Evolutionary conservation across 177 flowering plant genomes (phyloP), one percentile per base, ranked within the genome.

Genomic region (Tripterygium wilfordii): DNA sequence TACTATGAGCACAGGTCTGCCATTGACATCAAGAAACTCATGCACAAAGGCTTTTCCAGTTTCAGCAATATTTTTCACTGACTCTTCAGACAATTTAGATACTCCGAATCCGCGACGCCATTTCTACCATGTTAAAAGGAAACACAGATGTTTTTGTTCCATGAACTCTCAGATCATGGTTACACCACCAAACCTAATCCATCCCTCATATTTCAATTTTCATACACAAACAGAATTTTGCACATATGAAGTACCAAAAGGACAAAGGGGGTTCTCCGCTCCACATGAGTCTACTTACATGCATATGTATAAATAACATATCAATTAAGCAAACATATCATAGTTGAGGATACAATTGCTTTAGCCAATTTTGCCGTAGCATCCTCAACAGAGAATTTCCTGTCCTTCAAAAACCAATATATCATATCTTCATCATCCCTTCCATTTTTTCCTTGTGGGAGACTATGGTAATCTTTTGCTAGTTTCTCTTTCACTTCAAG

Each of bases 391-490:
- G 75, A 74, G 54, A 77, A 92, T 50, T 65, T 82, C 24, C 96
- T 67, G 65, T 92, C 98, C 66, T 78, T 85, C 54, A 92, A 60
- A 63, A 76, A 92, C 98, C 98, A 92, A 0, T 72, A 69, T 46
- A 92, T 88, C 95, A 85, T 77, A 7, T 82, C 86, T 51, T 83
- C 95, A 61, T 92, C 98, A 68, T 92, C 96, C 66, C 96, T 79
- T 58, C 98, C 98, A 61, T 82, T 70, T 51, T 59, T 82, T 3
- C 98, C 98, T 0, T 76, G 58, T n/a, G 91, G 96, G n/a, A 92
- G 95, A 63, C 45, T 57, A 17, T 44, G 56, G 54, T 80, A 48
- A 58, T 80, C 79, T 50, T 36, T 78, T 40, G 65, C 76, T 57
- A 92, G 98, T 72, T 69, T 84, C 65, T 82, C 75, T 57, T 80